Percentiles rank a stretch among this genome's conserved stretches.
Evolutionary conservation across 306 rosid genomes (phyloP).

Genomic region (Vicia villosa): DNA sequence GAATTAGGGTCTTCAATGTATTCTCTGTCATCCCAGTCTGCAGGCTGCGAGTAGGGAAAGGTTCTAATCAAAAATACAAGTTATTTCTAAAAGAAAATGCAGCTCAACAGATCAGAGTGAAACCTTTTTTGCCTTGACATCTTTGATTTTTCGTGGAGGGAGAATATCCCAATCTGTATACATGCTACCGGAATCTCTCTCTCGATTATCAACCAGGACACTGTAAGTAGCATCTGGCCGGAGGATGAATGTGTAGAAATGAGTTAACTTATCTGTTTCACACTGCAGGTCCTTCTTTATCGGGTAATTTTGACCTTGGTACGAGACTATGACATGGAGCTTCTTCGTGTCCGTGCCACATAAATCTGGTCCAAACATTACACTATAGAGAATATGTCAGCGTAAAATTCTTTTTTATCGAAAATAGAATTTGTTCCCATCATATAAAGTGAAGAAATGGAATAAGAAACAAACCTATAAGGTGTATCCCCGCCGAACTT

Average conservation of each 20-base stretch:
- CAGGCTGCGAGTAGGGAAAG: conserved; percentile 48
- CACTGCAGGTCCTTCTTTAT: conserved; percentile 89
- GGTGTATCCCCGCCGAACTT: conserved; percentile 99
- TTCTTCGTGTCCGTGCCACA: conserved; percentile 94
- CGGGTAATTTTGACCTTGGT: conserved; percentile 98
- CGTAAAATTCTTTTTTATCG: neutral
- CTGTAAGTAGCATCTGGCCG: conserved; percentile 93
- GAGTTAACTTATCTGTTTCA: conserved; percentile 94
- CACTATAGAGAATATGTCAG: conserved; percentile 56
- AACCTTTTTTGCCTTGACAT: conserved; percentile 61
- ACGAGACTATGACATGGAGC: conserved; percentile 85
- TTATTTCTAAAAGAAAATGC: neutral
- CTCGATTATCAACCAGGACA: conserved; percentile 82
- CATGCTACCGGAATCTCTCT: conserved; percentile 67
- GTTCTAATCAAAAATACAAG: conserved; percentile 24
- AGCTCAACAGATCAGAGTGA: neutral
- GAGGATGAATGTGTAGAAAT: conserved; percentile 92
- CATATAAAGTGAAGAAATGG: conserved; percentile 13
- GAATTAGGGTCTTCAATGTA: conserved; percentile 51
- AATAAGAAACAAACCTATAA: conserved; percentile 65
- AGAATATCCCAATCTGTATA: conserved; percentile 67
- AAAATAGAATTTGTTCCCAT: neutral
- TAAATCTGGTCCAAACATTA: conserved; percentile 98
- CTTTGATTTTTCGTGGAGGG: conserved; percentile 62
- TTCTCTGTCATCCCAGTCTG: conserved; percentile 60